Percentiles rank a stretch among this genome's conserved stretches.
phyloP scores from a whole-genome alignment of 306 rosid genomes.

The Sicyos baderoa region DNA sequence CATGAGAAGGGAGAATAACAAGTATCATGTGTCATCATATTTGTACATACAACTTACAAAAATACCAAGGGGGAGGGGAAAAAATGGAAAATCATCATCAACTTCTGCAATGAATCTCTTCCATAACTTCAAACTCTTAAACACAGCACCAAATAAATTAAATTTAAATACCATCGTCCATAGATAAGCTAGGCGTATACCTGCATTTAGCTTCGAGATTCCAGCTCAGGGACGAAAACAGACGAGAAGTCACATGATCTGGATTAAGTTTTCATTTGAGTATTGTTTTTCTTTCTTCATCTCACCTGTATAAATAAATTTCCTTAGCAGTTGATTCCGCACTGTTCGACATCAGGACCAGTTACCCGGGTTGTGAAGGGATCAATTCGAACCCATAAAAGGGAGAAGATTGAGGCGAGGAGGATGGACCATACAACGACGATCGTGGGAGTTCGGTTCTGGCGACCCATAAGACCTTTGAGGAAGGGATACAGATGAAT shows the following conservation, averaged over 20 bases:
- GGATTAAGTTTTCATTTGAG: neutral
- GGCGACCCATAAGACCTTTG: slow-evolving; percentile 99
- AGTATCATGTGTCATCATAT: slow-evolving; percentile 12
- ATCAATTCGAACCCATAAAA: slow-evolving; percentile 82
- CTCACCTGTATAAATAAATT: neutral
- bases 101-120: slow-evolving; percentile 11
- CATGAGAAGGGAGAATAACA: slow-evolving; percentile 9
- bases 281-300: slow-evolving; percentile 8
- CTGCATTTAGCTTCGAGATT: slow-evolving; percentile 2
- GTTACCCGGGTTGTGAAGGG: slow-evolving; percentile 84
- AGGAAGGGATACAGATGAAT: slow-evolving; percentile 95
- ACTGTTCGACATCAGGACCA: slow-evolving; percentile 69
- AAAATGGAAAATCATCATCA: slow-evolving; percentile 11
- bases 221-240: slow-evolving; percentile 1
- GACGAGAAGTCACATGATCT: neutral
- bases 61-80: neutral
- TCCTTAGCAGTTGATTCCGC: slow-evolving; percentile 90
- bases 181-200: neutral
- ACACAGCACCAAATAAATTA: slow-evolving; percentile 11
- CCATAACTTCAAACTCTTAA: slow-evolving; percentile 12
- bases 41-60: slow-evolving; percentile 12
- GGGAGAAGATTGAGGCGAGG: slow-evolving; percentile 89
- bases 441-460: slow-evolving; percentile 88
- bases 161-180: neutral
- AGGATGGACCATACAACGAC: slow-evolving; percentile 93